phyloP scores from a whole-genome alignment of 371 early-diverging fungal genomes.

The Nematocida sp. region DNA sequence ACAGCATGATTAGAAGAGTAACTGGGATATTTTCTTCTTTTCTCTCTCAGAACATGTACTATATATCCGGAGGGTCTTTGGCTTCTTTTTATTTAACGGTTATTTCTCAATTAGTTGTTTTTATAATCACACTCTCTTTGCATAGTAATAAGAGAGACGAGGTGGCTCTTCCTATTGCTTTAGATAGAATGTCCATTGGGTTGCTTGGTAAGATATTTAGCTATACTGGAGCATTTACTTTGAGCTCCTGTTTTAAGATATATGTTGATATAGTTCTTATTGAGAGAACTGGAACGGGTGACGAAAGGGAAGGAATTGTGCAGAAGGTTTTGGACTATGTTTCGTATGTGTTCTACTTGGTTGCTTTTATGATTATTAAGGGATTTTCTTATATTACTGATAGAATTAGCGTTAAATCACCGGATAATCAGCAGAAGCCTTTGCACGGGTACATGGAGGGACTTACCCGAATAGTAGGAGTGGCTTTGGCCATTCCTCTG shows the following conservation, averaged over 20 bases:
- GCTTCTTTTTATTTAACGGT: conserved; percentile 40
- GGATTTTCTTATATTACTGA: conserved; percentile 8
- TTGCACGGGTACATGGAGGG: conserved; percentile 47
- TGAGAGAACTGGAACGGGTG: conserved; percentile 54
- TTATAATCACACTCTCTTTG: conserved; percentile 25
- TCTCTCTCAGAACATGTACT: conserved; percentile 61
- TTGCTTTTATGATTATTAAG: conserved; percentile 47
- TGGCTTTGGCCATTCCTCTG: conserved; percentile 27
- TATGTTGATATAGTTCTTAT: conserved; percentile 61
- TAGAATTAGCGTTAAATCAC: neutral
- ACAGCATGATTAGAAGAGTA: conserved; percentile 49
- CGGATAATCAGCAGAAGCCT: conserved; percentile 18
- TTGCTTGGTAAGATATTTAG: conserved; percentile 32
- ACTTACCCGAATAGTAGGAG: conserved; percentile 14
- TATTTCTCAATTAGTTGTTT: conserved; percentile 25
- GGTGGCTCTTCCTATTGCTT: neutral
- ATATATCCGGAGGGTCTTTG: conserved; percentile 29
- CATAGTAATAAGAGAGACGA: neutral
- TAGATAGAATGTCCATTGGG: neutral
- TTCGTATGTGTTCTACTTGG: conserved; percentile 47
- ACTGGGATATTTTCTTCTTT: conserved; percentile 54
- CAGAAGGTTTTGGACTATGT: conserved; percentile 34
- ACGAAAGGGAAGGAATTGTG: neutral
- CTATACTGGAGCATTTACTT: conserved; percentile 54
- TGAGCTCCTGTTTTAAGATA: conserved; percentile 55